phyloP scores from a whole-genome alignment of 1,284 basidiomycete genomes.

The Omphalotus olearius region DNA sequence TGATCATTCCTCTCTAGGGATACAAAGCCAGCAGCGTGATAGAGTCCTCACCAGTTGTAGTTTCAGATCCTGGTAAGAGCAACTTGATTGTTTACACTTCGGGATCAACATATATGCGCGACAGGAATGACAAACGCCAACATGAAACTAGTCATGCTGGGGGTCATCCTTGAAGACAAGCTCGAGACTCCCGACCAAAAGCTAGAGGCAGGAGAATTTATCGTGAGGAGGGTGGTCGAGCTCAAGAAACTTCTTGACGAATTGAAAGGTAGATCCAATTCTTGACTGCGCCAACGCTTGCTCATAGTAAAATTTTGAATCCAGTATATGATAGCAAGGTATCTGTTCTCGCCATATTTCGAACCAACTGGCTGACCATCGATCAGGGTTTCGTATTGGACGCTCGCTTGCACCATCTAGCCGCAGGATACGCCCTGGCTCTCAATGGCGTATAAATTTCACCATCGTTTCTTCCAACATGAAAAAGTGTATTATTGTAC shows the following conservation, averaged over 20 bases:
- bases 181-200: constrained; percentile 59
- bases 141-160: constrained; percentile 71
- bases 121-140: constrained; percentile 83
- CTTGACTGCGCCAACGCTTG: constrained; percentile 4
- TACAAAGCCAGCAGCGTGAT: constrained; percentile 64
- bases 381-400: constrained; percentile 71
- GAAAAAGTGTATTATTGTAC: too few species aligned
- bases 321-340: constrained; percentile 68
- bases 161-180: constrained; percentile 56
- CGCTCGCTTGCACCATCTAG: constrained; percentile 71
- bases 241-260: constrained; percentile 57
- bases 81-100: not conserved
- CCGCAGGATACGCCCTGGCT: constrained; percentile 63
- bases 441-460: constrained; percentile 13
- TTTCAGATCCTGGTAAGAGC: constrained; percentile 68
- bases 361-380: constrained; percentile 4
- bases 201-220: constrained; percentile 81
- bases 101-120: constrained; percentile 4
- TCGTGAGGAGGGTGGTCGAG: constrained; percentile 70
- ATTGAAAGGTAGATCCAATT: constrained; percentile 54
- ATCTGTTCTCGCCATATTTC: not conserved
- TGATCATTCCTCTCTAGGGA: constrained; percentile 32
- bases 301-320: constrained; percentile 2
- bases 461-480: too few species aligned
- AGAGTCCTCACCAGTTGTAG: constrained; percentile 66